Conservation (phyloP, 139 green algal genomes). For the Chlorella vulgaris region DNA sequence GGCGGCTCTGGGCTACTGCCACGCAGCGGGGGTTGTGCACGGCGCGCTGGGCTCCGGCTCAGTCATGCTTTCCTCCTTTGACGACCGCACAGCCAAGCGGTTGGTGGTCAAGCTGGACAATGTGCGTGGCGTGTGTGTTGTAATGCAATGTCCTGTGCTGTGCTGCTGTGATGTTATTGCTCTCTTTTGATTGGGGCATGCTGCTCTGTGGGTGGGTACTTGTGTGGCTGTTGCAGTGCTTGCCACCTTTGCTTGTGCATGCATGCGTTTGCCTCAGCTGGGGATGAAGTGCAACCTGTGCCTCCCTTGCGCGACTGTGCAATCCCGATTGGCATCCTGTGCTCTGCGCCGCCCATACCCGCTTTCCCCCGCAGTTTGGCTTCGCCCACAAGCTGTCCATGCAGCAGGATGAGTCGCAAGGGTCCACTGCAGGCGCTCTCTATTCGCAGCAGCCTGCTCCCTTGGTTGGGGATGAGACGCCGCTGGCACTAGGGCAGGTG, state of each 20-base stretch:
- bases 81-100: constrained; percentile 47
- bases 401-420: constrained; percentile 7
- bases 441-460: background rate
- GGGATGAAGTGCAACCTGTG: background rate
- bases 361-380: background rate
- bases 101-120: constrained; percentile 84
- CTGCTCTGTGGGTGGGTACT: too few relatives aligned
- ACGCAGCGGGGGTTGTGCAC: constrained; percentile 68
- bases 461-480: constrained; percentile 39
- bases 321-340: too few relatives aligned
- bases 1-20: constrained; percentile 63
- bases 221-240: too few relatives aligned
- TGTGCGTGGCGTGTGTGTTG: background rate
- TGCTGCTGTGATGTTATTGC: too few relatives aligned
- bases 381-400: background rate
- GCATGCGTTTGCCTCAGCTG: background rate
- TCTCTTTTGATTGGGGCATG: too few relatives aligned
- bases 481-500: constrained; percentile 39
- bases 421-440: background rate
- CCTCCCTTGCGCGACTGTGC: too few relatives aligned
- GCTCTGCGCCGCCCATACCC: too few relatives aligned
- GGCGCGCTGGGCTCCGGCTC: constrained; percentile 70
- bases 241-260: too few relatives aligned
- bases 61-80: constrained; percentile 67
- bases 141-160: background rate